Percentiles rank a stretch among this genome's conserved stretches.
Conservation (phyloP, 257 asterid species). For the Solanum rostratum region DNA sequence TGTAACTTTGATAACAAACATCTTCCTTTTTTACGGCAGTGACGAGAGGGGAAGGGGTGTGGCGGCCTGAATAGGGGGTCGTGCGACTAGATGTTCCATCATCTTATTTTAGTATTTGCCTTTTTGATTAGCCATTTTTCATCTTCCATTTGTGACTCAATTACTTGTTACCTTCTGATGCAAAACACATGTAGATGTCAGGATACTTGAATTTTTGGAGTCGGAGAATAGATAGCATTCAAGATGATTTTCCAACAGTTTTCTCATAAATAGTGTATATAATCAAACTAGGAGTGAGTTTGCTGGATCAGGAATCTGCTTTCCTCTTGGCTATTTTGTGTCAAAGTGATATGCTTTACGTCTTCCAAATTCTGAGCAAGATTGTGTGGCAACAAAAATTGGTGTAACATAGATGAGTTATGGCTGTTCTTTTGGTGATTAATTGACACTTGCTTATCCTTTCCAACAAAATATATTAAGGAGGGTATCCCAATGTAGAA, state of each 20-base stretch:
- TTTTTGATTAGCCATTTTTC: not conserved
- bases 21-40: not conserved
- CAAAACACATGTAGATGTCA: not conserved
- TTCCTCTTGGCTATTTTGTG: not conserved
- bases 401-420: not conserved
- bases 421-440: not conserved
- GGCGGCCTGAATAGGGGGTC: not conserved
- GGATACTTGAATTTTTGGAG: not conserved
- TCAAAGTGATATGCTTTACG: not conserved
- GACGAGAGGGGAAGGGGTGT: not conserved
- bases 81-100: not conserved
- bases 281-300: not conserved
- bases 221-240: not conserved
- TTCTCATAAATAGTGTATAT: not conserved
- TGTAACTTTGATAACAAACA: not conserved
- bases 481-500: not conserved
- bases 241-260: not conserved
- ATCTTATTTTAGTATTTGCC: not conserved
- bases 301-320: not conserved
- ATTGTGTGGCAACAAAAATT: not conserved
- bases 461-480: not conserved
- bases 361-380: not conserved
- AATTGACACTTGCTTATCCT: not conserved
- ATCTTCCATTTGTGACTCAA: not conserved
- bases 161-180: not conserved